Conservation (phyloP, 108 stramenopile species). For the Discostella pseudostelligera region DNA sequence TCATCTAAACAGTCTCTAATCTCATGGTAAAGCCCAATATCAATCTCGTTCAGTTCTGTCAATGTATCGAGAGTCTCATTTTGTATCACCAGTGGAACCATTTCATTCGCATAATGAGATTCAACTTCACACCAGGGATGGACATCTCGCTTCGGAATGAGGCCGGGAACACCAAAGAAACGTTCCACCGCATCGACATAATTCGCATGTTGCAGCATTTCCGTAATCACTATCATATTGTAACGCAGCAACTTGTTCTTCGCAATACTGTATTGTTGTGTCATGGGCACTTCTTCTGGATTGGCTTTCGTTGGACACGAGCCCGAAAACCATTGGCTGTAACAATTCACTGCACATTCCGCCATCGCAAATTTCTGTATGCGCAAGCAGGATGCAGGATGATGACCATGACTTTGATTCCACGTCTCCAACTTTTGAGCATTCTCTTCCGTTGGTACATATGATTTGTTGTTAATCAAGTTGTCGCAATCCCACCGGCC, state of each 20-base stretch:
- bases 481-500: constrained; percentile 18
- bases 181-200: constrained; percentile 26
- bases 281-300: neutral
- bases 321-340: constrained; percentile 38
- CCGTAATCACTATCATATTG: constrained; percentile 30
- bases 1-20: constrained; percentile 14
- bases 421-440: constrained; percentile 12
- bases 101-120: constrained; percentile 20
- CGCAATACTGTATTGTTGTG: constrained; percentile 20
- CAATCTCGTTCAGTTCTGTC: constrained; percentile 20
- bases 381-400: neutral
- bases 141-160: constrained; percentile 1
- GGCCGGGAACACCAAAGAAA: constrained; percentile 35
- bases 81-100: constrained; percentile 14
- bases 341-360: constrained; percentile 20
- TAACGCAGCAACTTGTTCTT: constrained; percentile 17
- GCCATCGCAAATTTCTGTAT: neutral
- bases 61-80: constrained; percentile 25
- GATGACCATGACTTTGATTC: constrained; percentile 6
- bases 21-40: constrained; percentile 28
- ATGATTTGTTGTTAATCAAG: neutral
- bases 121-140: constrained; percentile 28
- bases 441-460: constrained; percentile 9
- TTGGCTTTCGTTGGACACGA: neutral
- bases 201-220: constrained; percentile 20